Base-by-base conservation (phyloP, 176 grass and related monocot species). In the Bolboschoenus planiculmis region DNA sequence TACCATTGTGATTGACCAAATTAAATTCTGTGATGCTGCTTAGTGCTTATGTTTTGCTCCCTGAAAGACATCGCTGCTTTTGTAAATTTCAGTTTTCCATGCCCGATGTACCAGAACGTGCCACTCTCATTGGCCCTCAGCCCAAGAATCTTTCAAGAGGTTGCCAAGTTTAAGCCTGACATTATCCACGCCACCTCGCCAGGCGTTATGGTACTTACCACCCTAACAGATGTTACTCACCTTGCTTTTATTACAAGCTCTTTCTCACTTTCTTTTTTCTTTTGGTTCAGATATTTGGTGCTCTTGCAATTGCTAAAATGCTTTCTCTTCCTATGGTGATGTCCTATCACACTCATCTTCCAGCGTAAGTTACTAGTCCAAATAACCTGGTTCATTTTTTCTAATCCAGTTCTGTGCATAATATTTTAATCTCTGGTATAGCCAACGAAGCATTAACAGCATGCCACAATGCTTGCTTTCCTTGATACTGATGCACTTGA, bases 331-430 rank as follows among this genome's bases (percentile, higher is more conserved):
- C 97, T 40, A 80, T 99, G 71, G 86, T 99, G 48, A 95, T 99
- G 97, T 99, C 97, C 36, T 99, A 99, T 83, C 97, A 99, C 85
- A 99, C 97, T 56, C 97, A 99, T 90, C 87, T 99, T 86, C 93
- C 97, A 85, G 88, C 74, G 91, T 95, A 82, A 96, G 87, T 80
- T 86, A 56, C 68, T 71, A 47, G 43, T 70, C 42, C 53, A 67
- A 83, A 44, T 60, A 0, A 60, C 68, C 68, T 47, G 40, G n/a
- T 60, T 16, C 40, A 2, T 61, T 16, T 13, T 10, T 60, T 0
- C 37, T 36, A 81, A 4, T 31, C 56, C 50, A 35, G 4, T 85
- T 27, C 70, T 18, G 81, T 85, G 27, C 84, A 43, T 26, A 18
- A 48, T 76, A 26, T 11, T 20, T 29, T 50, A 5, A 31, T 76